phyloP scores from a whole-genome alignment of 805 yeast genomes.

The Spathaspora girioi region DNA sequence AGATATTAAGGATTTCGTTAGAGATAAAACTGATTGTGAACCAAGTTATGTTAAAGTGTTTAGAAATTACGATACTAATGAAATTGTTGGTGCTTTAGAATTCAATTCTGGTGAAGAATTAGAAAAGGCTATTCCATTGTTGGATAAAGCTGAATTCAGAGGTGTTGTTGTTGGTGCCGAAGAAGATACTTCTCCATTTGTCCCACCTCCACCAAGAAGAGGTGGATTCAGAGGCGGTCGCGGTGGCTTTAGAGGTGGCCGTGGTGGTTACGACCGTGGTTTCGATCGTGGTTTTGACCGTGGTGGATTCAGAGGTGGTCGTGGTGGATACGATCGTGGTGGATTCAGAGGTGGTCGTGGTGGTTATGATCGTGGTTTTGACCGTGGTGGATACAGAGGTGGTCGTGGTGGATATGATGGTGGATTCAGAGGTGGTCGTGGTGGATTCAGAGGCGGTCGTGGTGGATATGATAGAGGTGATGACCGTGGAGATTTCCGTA shows the following conservation, averaged over 20 bases:
- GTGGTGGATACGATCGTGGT: slow-evolving; percentile 39
- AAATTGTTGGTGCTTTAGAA: slow-evolving; percentile 50
- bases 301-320: slow-evolving; percentile 36
- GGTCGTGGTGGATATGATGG: slow-evolving; percentile 20
- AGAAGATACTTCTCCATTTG: slow-evolving; percentile 66
- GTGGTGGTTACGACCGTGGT: slow-evolving; percentile 19
- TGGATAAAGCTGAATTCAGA: slow-evolving; percentile 68
- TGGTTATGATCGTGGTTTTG: slow-evolving; percentile 32
- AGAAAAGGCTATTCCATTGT: slow-evolving; percentile 66
- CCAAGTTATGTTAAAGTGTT: slow-evolving; percentile 58
- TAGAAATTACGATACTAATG: slow-evolving; percentile 46
- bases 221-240: slow-evolving; percentile 37
- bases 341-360: slow-evolving; percentile 33
- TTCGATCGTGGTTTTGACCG: slow-evolving; percentile 10
- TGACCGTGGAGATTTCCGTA: slow-evolving; percentile 48
- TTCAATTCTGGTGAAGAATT: slow-evolving; percentile 68
- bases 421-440: slow-evolving; percentile 34
- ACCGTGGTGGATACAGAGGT: slow-evolving; percentile 24
- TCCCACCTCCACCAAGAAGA: slow-evolving; percentile 48
- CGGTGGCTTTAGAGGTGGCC: slow-evolving; percentile 31
- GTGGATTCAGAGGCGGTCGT: slow-evolving; percentile 37
- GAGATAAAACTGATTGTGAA: slow-evolving; percentile 63
- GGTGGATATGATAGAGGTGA: slow-evolving; percentile 39
- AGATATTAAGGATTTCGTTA: slow-evolving; percentile 84
- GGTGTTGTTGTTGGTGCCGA: slow-evolving; percentile 71